phyloP scores from a whole-genome alignment of 352 stramenopile genomes.

The Globisporangium okanoganense region DNA sequence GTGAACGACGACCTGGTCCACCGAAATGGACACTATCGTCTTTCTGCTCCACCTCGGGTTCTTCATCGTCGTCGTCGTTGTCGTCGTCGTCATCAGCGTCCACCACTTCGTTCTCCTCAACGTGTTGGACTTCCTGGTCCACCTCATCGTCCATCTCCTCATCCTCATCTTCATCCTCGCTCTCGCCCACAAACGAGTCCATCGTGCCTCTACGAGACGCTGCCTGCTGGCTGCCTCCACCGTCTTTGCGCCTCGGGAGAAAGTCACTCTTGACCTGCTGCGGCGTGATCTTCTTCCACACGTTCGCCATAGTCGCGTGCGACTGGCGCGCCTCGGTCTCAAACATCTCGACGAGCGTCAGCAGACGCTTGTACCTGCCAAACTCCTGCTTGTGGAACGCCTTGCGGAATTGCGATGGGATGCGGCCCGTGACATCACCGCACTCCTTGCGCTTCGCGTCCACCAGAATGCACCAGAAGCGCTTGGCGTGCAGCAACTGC shows the following conservation, averaged over 20 bases:
- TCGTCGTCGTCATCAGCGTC: neutral
- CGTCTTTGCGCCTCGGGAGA: slow-evolving; percentile 16
- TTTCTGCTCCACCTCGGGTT: slow-evolving; percentile 1
- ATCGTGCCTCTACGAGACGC: slow-evolving; percentile 43
- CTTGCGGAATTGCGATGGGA: slow-evolving; percentile 31
- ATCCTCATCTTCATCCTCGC: slow-evolving; percentile 37
- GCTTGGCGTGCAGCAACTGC: slow-evolving; percentile 79
- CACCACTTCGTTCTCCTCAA: neutral
- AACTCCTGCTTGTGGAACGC: slow-evolving; percentile 65
- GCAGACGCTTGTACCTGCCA: slow-evolving; percentile 67
- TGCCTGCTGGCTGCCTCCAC: neutral
- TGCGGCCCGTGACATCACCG: slow-evolving; percentile 39
- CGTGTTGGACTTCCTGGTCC: slow-evolving; percentile 35
- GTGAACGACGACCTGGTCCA: neutral
- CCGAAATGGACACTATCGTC: neutral
- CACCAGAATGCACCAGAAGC: slow-evolving; percentile 72
- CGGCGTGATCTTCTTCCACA: slow-evolving; percentile 58
- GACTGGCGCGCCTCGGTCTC: slow-evolving; percentile 44
- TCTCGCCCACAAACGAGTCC: slow-evolving; percentile 62
- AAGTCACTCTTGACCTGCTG: slow-evolving; percentile 49
- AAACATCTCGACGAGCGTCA: slow-evolving; percentile 63
- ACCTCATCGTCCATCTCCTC: slow-evolving; percentile 27
- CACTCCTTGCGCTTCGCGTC: slow-evolving; percentile 51
- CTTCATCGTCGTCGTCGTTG: slow-evolving; percentile 1
- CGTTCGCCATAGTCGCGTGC: slow-evolving; percentile 39